These are phyloP conservation scores for Penicillium freii DNA, from an alignment of 2,329 filamentous ascomycete genomes.

Conservation along the genomic window DNA sequence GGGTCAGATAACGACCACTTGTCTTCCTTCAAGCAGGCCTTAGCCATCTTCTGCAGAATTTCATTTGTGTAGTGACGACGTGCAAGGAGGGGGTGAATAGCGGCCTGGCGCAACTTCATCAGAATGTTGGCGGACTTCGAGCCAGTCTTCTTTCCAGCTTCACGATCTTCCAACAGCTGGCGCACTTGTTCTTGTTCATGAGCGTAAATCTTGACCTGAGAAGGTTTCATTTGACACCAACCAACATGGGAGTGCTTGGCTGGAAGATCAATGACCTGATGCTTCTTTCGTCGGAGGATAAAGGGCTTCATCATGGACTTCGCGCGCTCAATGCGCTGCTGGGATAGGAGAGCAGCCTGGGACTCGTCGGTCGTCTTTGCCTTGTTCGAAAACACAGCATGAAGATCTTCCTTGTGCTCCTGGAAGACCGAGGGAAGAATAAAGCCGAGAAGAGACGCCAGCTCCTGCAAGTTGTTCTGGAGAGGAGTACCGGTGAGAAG, in stretches of 20 bases:
- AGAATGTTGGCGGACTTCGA: constrained; percentile 65
- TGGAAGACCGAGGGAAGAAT: constrained; percentile 84
- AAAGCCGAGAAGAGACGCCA: constrained; percentile 88
- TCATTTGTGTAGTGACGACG: constrained; percentile 74
- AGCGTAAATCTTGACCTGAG: constrained; percentile 72
- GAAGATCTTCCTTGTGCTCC: constrained; percentile 72
- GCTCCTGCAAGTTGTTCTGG: constrained; percentile 93
- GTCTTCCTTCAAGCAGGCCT: constrained; percentile 70
- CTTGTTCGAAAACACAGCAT: constrained; percentile 87
- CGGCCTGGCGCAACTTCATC: constrained; percentile 88
- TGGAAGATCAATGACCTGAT: constrained; percentile 85
- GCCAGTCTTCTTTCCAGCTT: constrained; percentile 54
- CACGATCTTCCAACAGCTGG: constrained; percentile 60
- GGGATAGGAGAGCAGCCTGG: constrained; percentile 79
- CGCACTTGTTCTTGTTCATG: constrained; percentile 63
- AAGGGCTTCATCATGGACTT: constrained; percentile 93
- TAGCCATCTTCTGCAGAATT: constrained; percentile 72
- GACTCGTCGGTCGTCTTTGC: constrained; percentile 71
- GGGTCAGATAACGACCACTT: constrained; percentile 51
- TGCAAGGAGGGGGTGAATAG: constrained; percentile 87
- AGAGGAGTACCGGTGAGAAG: constrained; percentile 88
- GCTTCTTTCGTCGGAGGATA: constrained; percentile 88
- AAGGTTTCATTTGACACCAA: constrained; percentile 73
- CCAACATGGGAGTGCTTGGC: constrained; percentile 74
- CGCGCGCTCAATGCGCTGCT: constrained; percentile 80